These are phyloP conservation scores for Clarireedia monteithiana DNA, from an alignment of 2,329 filamentous ascomycete species.

Conservation along the genomic window DNA sequence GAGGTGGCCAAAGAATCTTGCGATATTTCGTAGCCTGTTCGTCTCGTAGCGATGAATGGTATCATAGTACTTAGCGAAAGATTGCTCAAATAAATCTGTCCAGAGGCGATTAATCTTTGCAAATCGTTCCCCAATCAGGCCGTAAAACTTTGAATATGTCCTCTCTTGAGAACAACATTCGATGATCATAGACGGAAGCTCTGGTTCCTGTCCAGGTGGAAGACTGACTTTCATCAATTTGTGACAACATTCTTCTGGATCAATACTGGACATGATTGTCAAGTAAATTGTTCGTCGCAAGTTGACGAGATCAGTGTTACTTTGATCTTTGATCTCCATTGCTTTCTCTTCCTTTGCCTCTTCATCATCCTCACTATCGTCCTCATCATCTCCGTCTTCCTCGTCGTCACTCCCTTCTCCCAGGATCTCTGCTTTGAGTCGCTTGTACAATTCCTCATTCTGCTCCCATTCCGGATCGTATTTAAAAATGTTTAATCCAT, in stretches of 20 bases:
- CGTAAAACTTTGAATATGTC: conserved; percentile 96
- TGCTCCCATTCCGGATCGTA: conserved; percentile 84
- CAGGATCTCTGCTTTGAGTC: conserved; percentile 85
- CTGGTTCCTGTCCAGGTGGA: conserved; percentile 76
- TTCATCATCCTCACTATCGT: conserved; percentile 63
- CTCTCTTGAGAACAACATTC: conserved; percentile 96
- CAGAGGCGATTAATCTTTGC: conserved; percentile 93
- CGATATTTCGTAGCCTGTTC: conserved; percentile 89
- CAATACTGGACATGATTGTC: conserved; percentile 93
- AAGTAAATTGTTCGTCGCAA: conserved; percentile 91
- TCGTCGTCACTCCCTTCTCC: conserved; percentile 87
- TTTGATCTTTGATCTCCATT: conserved; percentile 96
- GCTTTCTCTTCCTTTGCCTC: conserved; percentile 73
- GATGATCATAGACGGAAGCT: conserved; percentile 93
- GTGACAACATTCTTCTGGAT: conserved; percentile 94
- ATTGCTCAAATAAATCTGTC: conserved; percentile 85
- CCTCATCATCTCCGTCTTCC: conserved; percentile 53
- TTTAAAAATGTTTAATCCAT: conserved; percentile 92
- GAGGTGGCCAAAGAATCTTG: conserved; percentile 88
- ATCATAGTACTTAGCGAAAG: conserved; percentile 90
- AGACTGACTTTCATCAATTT: conserved; percentile 94
- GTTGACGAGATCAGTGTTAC: conserved; percentile 91
- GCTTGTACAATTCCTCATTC: conserved; percentile 84
- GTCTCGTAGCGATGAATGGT: conserved; percentile 97
- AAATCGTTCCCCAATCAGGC: conserved; percentile 87